Evolutionary conservation across 2,329 filamentous ascomycete species (phyloP).

Genomic region (Fusarium ambrosium): DNA sequence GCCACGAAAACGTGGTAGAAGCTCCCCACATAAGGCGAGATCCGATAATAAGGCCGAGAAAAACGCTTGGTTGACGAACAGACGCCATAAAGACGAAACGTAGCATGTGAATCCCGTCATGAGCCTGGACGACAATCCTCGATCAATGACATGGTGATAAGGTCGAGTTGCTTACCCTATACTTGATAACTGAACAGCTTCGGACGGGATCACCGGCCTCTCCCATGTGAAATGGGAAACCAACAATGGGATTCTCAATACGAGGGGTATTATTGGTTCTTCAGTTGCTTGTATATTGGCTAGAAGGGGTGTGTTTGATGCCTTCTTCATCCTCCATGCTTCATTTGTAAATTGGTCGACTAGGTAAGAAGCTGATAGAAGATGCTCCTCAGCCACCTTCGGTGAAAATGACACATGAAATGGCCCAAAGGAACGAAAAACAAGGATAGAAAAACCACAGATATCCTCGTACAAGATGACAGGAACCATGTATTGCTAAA

Average conservation of each 20-base stretch:
- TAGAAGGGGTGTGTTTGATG: neutral
- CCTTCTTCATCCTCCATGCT: neutral
- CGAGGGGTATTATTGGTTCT: neutral
- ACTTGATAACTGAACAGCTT: accelerated
- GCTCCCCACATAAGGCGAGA: neutral
- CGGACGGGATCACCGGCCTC: neutral
- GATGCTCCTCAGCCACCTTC: accelerated
- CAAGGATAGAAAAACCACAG: no score
- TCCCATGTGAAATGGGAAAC: neutral
- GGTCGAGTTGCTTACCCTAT: neutral
- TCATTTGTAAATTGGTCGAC: neutral
- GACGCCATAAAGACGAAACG: neutral
- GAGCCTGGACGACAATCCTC: neutral
- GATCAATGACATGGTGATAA: neutral
- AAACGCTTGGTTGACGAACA: neutral
- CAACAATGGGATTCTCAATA: neutral
- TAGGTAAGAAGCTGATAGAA: no score
- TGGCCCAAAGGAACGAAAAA: no score
- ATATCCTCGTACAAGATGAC: no score
- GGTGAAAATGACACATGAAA: neutral
- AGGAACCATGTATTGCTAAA: no score
- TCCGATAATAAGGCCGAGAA: neutral
- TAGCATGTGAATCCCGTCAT: neutral
- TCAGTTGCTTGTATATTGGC: neutral
- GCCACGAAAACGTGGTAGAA: neutral